A percentile compares a stretch with the other conserved stretches of the same genome.
Conservation (phyloP, 495 filamentous ascomycete species). For the Hyphodiscus hymeniophilus region DNA sequence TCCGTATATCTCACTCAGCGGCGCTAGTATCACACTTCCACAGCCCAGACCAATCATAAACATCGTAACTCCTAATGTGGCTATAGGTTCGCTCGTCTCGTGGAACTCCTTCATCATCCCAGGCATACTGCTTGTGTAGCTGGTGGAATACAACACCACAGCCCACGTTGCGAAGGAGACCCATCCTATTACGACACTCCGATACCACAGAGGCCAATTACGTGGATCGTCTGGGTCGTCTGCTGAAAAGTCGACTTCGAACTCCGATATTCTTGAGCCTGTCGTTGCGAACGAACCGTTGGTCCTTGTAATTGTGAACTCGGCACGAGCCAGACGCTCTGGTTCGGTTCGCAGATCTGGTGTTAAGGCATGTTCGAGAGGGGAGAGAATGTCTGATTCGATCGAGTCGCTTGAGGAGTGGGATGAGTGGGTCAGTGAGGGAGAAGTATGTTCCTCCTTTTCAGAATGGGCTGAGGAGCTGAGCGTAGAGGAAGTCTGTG, state of each 20-base stretch:
- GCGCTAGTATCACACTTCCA: constrained; percentile 67
- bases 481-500: background rate
- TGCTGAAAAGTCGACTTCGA: constrained; percentile 66
- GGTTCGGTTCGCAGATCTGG: constrained; percentile 23
- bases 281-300: constrained; percentile 48
- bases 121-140: constrained; percentile 62
- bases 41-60: constrained; percentile 68
- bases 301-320: constrained; percentile 16
- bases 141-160: constrained; percentile 80
- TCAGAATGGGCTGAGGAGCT: background rate
- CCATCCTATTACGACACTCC: constrained; percentile 48
- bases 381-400: constrained; percentile 25
- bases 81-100: constrained; percentile 43
- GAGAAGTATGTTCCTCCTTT: constrained; percentile 2
- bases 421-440: constrained; percentile 7
- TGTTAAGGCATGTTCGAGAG: constrained; percentile 31
- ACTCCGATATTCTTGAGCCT: constrained; percentile 54
- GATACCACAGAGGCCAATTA: constrained; percentile 68
- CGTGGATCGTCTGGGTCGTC: constrained; percentile 63
- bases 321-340: constrained; percentile 12
- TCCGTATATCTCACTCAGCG: constrained; percentile 71
- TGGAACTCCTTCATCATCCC: constrained; percentile 61
- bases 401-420: constrained; percentile 13
- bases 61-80: constrained; percentile 70
- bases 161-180: constrained; percentile 68